phyloP scores from a whole-genome alignment of 352 stramenopile species.

The Pythium periplocum region DNA sequence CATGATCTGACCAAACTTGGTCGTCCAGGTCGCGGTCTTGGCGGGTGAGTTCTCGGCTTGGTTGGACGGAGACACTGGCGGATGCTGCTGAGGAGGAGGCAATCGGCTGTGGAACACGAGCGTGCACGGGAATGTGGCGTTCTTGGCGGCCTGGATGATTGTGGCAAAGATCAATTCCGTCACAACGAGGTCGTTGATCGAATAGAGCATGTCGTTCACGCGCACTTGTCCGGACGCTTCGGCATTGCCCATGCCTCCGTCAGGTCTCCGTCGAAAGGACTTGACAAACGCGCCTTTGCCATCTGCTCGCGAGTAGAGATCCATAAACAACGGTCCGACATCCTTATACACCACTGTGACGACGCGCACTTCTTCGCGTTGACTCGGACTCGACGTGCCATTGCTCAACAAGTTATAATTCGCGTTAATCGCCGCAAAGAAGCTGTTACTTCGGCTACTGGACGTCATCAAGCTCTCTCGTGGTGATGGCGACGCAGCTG shows the following conservation, averaged over 20 bases:
- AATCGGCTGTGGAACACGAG: conserved; percentile 54
- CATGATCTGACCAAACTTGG: conserved; percentile 45
- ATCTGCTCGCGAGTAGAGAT: conserved; percentile 71
- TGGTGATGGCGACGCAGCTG: conserved; percentile 18
- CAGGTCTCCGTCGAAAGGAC: conserved; percentile 53
- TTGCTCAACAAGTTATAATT: conserved; percentile 4
- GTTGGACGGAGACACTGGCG: conserved; percentile 33
- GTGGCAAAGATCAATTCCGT: conserved; percentile 49
- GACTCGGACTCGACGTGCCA: too few species aligned
- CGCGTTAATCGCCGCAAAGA: conserved; percentile 28
- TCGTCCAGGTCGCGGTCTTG: conserved; percentile 27
- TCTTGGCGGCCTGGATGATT: conserved; percentile 66
- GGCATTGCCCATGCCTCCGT: conserved; percentile 44
- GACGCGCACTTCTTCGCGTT: background rate
- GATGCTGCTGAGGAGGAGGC: conserved; percentile 2
- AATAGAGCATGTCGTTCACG: conserved; percentile 59
- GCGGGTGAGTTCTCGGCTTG: background rate
- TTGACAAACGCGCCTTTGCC: conserved; percentile 68
- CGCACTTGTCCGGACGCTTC: conserved; percentile 53
- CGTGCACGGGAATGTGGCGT: conserved; percentile 56
- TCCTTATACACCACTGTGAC: conserved; percentile 49
- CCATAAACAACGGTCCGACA: conserved; percentile 51
- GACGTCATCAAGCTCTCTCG: conserved; percentile 2
- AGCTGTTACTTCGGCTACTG: conserved; percentile 27
- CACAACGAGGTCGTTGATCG: conserved; percentile 58